Conservation (phyloP, 164 flowering plant species). For the Houttuynia cordata region DNA sequence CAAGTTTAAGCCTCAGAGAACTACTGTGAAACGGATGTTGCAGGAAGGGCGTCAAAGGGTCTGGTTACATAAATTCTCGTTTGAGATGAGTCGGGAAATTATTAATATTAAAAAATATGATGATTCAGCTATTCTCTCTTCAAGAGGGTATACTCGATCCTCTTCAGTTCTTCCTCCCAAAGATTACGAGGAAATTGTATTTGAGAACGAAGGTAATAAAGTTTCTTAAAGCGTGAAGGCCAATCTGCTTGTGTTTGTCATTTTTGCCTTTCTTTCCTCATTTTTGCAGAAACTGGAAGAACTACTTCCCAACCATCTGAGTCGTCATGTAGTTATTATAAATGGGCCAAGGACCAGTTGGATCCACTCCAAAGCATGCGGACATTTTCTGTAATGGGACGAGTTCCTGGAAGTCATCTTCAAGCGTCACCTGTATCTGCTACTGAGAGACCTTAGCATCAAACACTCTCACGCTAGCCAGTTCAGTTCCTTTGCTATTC, state of each 20-base stretch:
- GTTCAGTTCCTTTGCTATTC: conserved; percentile 6
- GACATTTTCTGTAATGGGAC: conserved; percentile 18
- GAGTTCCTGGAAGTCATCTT: conserved; percentile 4
- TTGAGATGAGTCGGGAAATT: conserved; percentile 13
- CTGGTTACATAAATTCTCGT: conserved; percentile 16
- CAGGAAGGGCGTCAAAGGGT: conserved; percentile 28
- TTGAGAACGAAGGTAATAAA: not conserved
- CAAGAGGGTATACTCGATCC: not conserved
- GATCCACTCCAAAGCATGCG: conserved; percentile 14
- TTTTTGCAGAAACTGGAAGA: conserved; percentile 23
- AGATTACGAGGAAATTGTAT: conserved; percentile 6
- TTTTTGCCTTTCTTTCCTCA: not conserved
- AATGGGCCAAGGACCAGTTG: conserved; percentile 18
- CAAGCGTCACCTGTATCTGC: conserved; percentile 8
- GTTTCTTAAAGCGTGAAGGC: not conserved
- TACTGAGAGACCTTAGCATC: conserved; percentile 14
- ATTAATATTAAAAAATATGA: conserved; percentile 14
- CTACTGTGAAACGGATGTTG: conserved; percentile 63
- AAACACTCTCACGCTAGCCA: conserved; percentile 9
- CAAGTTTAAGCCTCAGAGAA: conserved; percentile 69
- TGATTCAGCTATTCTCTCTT: conserved; percentile 6
- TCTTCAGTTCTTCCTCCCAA: conserved; percentile 8
- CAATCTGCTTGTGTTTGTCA: not conserved
- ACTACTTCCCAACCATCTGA: conserved; percentile 12
- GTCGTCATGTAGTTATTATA: conserved; percentile 20